Evolutionary conservation across 331 rosid species (phyloP).

Genomic region (Saraca asoca): DNA sequence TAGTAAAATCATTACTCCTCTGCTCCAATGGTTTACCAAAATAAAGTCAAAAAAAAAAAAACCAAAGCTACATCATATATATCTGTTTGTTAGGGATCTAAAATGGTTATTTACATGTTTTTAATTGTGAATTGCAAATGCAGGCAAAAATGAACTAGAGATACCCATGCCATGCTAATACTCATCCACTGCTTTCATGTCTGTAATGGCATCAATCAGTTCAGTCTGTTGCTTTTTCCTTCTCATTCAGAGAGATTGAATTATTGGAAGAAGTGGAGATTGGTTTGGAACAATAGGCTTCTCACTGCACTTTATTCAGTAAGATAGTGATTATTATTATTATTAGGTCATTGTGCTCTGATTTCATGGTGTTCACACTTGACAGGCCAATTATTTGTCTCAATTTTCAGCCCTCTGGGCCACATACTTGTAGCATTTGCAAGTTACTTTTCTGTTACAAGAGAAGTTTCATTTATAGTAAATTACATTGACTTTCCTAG

Average conservation of each 20-base stretch:
- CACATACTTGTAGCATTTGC: background rate
- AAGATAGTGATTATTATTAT: background rate
- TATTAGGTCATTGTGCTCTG: background rate
- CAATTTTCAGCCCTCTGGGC: slow-evolving; percentile 18
- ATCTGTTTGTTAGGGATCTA: background rate
- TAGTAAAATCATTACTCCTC: background rate
- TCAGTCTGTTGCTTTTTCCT: slow-evolving; percentile 3
- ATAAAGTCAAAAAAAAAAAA: too few species aligned
- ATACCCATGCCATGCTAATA: slow-evolving; percentile 5
- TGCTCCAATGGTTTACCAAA: background rate
- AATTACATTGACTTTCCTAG: too few species aligned
- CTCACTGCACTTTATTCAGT: slow-evolving; percentile 2
- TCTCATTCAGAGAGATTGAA: slow-evolving; percentile 8
- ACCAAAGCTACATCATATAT: too few species aligned
- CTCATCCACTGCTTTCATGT: slow-evolving; percentile 11
- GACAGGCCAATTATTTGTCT: slow-evolving; percentile 24
- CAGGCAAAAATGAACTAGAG: slow-evolving; percentile 13
- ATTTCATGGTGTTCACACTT: slow-evolving; percentile 1
- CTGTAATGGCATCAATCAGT: slow-evolving; percentile 4
- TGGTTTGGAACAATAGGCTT: slow-evolving; percentile 17
- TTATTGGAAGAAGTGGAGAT: slow-evolving; percentile 16
- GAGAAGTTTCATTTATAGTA: slow-evolving; percentile 19
- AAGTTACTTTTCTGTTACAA: background rate
- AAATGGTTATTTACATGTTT: background rate
- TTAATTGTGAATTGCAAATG: background rate